Percentiles rank a stretch among this genome's conserved stretches.
Conservation (phyloP, 345 rosid genomes). For the Reutealis trisperma region DNA sequence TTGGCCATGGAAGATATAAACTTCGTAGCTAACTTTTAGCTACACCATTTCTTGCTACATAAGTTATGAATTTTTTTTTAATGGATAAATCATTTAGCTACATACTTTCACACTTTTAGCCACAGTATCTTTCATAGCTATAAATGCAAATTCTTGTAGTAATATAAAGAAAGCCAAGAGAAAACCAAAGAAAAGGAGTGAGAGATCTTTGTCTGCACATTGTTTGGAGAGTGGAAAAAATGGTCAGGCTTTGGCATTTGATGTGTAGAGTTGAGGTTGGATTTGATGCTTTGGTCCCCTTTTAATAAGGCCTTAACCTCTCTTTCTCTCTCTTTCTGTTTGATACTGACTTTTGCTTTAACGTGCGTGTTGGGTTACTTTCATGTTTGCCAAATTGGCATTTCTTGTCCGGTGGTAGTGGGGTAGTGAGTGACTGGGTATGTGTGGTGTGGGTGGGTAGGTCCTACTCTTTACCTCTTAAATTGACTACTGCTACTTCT, state of each 20-base stretch:
- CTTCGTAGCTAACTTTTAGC: too few relatives aligned
- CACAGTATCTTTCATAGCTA: too few relatives aligned
- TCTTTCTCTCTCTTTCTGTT: not conserved
- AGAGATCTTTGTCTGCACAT: slow-evolving; percentile 12
- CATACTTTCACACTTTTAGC: too few relatives aligned
- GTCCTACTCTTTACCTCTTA: slow-evolving; percentile 20
- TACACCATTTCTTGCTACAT: too few relatives aligned
- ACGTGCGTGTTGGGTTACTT: slow-evolving; percentile 47
- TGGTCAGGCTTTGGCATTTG: slow-evolving; percentile 4
- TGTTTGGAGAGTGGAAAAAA: not conserved
- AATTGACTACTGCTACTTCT: slow-evolving; percentile 11
- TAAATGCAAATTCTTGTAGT: too few relatives aligned
- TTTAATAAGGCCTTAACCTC: not conserved
- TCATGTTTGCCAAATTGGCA: slow-evolving; percentile 44
- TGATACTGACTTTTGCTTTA: slow-evolving; percentile 22
- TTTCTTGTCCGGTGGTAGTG: slow-evolving; percentile 37
- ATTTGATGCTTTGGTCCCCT: slow-evolving; percentile 39
- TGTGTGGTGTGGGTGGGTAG: slow-evolving; percentile 11
- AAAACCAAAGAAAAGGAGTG: not conserved
- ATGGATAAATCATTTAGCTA: too few relatives aligned
- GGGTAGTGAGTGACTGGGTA: slow-evolving; percentile 5
- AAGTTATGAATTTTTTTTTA: too few relatives aligned
- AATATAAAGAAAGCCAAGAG: too few relatives aligned
- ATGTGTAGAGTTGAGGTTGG: slow-evolving; percentile 7
- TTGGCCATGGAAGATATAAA: too few relatives aligned